Evolutionary conservation across 768 basidiomycete genomes (phyloP).

Genomic region (Mycena amicta): DNA sequence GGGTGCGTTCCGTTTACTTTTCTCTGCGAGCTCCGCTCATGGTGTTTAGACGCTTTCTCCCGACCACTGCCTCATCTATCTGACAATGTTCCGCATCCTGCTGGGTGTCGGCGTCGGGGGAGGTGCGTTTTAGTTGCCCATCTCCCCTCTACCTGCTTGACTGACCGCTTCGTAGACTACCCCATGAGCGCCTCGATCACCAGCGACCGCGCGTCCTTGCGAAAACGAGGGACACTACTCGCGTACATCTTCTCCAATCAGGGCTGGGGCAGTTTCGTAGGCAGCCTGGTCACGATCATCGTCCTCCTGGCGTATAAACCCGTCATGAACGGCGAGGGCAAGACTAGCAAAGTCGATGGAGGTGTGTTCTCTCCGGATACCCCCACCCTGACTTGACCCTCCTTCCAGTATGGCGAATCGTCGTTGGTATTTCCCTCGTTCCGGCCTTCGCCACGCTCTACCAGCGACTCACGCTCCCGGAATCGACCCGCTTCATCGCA

Average conservation of each 20-base stretch:
- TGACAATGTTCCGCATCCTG: constrained; percentile 67
- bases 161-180: constrained; percentile 48
- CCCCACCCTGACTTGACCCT: too few relatives aligned
- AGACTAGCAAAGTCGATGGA: constrained; percentile 71
- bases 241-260: constrained; percentile 77
- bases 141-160: neutral
- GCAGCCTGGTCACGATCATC: constrained; percentile 62
- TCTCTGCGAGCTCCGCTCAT: too few relatives aligned
- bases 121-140: constrained; percentile 1
- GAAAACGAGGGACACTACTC: constrained; percentile 74
- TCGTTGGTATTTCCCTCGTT: constrained; percentile 71
- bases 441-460: constrained; percentile 78
- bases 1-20: too few relatives aligned
- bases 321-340: constrained; percentile 59
- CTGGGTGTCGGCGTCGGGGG: constrained; percentile 81
- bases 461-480: constrained; percentile 73
- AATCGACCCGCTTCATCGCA: constrained; percentile 58
- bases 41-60: constrained; percentile 57
- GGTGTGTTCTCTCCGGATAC: constrained; percentile 47
- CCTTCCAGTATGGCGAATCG: constrained; percentile 74
- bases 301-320: constrained; percentile 64
- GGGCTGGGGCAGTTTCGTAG: constrained; percentile 76
- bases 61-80: constrained; percentile 57
- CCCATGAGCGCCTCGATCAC: constrained; percentile 75
- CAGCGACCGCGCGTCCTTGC: constrained; percentile 64